These are phyloP conservation scores for Cladobotryum protrusum DNA, from an alignment of 2,329 filamentous ascomycete genomes.

Conservation along the genomic window DNA sequence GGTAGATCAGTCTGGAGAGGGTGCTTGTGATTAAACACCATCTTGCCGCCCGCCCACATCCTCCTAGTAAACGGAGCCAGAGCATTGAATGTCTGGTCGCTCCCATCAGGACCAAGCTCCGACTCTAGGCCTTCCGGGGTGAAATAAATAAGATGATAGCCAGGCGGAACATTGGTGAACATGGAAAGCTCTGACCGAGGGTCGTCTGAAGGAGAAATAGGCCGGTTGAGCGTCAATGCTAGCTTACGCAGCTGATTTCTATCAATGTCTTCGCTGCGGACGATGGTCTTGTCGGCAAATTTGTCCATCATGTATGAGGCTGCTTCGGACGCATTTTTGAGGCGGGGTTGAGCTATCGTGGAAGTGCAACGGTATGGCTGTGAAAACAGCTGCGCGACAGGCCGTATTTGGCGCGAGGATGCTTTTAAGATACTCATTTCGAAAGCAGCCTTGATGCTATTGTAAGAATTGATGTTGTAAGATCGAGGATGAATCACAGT, in stretches of 20 bases:
- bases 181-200: conserved; percentile 23
- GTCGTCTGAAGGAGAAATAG: conserved; percentile 33
- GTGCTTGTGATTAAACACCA: conserved; percentile 25
- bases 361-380: not conserved
- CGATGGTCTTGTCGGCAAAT: conserved; percentile 22
- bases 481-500: no score
- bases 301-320: conserved; percentile 26
- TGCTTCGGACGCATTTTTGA: conserved; percentile 22
- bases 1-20: conserved; percentile 47
- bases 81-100: conserved; percentile 54
- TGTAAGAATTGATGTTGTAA: no score
- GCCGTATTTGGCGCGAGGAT: not conserved
- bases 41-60: conserved; percentile 62
- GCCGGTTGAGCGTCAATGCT: conserved; percentile 49
- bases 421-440: not conserved
- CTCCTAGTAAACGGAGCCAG: conserved; percentile 53
- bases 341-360: conserved; percentile 5
- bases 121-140: conserved; percentile 49
- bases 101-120: conserved; percentile 53
- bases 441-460: no score
- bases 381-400: not conserved
- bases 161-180: conserved; percentile 49
- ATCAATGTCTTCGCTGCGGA: conserved; percentile 47
- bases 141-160: conserved; percentile 60
- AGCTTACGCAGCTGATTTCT: conserved; percentile 59